Evolutionary conservation across 768 basidiomycete species (phyloP), one percentile per base, ranked within the genome.

Genomic region (Multifurca ochricompacta): DNA sequence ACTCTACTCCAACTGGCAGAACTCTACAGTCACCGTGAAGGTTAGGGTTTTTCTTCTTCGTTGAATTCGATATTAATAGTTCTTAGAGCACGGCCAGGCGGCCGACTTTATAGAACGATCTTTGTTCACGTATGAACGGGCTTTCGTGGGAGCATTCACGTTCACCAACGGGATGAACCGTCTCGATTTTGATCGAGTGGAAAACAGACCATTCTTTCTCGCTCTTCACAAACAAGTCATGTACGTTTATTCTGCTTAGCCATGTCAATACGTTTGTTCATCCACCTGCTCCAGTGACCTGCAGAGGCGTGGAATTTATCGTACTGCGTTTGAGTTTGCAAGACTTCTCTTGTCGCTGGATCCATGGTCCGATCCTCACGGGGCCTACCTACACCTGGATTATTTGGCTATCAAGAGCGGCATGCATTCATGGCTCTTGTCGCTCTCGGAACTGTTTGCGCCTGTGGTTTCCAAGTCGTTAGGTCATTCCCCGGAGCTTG

Each of bases 61-160:
- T 23, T 19, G 11, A 14, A 32, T n/a, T 25, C 32, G n/a, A 11
- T 51, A 21, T 53, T 49, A 30, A 44, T 46, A 18, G 6, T 39
- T 36, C 49, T 44, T 42, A 91, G 92, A 96, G 65, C 81, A 92
- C 63, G 76, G 84, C 34, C 80, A 84, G 49, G 90, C 91, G 0
- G 81, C 88, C 3, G 92, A 96, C 56, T 91, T 82, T 62, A 81
- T 92, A n/a, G 87, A 91, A 52, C 80, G 93, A n/a, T 88, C 94
- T 0, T 68, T 99, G 14, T 97, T 94, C 70, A 83, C 92, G 0
- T 96, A 94, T 58, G 94, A 97, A 63, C 81, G 92, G 11, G 82
- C 88, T 10, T 88, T 97, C 61, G 77, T 91, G 14, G 90, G 92
- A 2, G 74, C 85, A 0, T 95, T 94, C 74, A 90, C 79, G 60